Evolutionary conservation across 192 early-diverging fungal genomes (phyloP), one percentile per base, ranked within the genome.

Genomic region (Backusella liffmaniae): DNA sequence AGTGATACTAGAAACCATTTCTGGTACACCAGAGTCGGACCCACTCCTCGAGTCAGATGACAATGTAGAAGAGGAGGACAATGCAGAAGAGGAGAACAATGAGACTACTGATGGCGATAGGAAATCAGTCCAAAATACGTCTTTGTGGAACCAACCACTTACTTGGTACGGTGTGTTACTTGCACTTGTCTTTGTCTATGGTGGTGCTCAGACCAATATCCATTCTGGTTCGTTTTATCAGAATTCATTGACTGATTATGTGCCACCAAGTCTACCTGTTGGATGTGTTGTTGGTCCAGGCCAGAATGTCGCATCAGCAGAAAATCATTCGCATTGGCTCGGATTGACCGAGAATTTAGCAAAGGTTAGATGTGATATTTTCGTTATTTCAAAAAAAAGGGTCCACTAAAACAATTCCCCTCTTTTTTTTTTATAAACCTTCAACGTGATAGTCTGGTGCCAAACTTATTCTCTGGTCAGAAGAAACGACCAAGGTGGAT

Each of bases 381-480:
- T 32, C 2, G 30, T 32, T 32, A 1, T 32, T 1, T 32, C 30
- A 32, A 32, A 32, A 32, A 32, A 32, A 32, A 32, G 32, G 32
- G 32, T 32, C 32, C 2, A 32, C 2, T 32, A 32, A 32, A 32
- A 32, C 32, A 32, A 32, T 32, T 32, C 32, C 2, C 32, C 32
- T 32, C 3, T 32, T 32, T 32, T 32, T 32, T 32, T 32, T 32
- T 30, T 1, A 32, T 32, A 32, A 32, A 32, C 32, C 2, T 32
- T 32, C 32, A 32, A 32, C 32, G 32, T 3, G 32, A 32, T n/a
- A 76, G 74, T 44, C 67, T 76, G 74, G 74, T 26, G 44, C 67
- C 0, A 76, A 76, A 56, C 67, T 76, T 32, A 51, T 76, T 51
- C 34, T 69, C 2, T 76, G 74, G 74, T 76, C 74, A 23, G 75